Percentiles rank a stretch among this genome's conserved stretches.
These are phyloP conservation scores for Rhynchospora breviuscula DNA, from an alignment of 176 grass and related monocot genomes.

Conservation along the genomic window DNA sequence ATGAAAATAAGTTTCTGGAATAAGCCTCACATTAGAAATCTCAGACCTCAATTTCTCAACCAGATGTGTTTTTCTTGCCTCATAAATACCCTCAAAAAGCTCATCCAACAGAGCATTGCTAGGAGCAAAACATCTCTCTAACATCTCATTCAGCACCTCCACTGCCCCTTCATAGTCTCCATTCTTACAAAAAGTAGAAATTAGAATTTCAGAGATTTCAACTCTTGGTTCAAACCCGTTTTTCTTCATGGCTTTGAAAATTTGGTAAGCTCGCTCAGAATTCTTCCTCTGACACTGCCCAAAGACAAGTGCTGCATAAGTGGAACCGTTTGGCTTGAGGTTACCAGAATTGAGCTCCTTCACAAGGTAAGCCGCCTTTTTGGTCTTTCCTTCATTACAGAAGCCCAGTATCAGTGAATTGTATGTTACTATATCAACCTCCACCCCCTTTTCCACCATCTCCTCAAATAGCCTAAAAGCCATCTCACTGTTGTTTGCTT, in stretches of 20 bases:
- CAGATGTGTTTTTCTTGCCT: constrained; percentile 46
- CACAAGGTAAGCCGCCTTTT: constrained; percentile 43
- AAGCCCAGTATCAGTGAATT: constrained; percentile 69
- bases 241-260: constrained; percentile 76
- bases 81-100: constrained; percentile 48
- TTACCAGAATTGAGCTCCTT: constrained; percentile 49
- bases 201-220: constrained; percentile 38
- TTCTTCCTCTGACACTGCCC: constrained; percentile 70
- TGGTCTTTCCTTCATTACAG: constrained; percentile 64
- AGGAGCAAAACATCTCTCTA: constrained; percentile 57
- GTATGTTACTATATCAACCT: constrained; percentile 60
- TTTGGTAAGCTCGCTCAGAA: constrained; percentile 60
- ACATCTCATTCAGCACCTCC: constrained; percentile 57
- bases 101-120: constrained; percentile 50
- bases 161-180: constrained; percentile 75
- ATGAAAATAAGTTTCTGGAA: constrained; percentile 50
- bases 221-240: constrained; percentile 46
- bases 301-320: constrained; percentile 56
- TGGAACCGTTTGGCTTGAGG: constrained; percentile 55
- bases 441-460: constrained; percentile 49
- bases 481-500: constrained; percentile 30
- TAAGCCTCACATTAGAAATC: constrained; percentile 34
- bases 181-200: constrained; percentile 75
- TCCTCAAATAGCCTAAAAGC: constrained; percentile 50
- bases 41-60: constrained; percentile 35